Percentiles rank a stretch among this genome's conserved stretches.
phyloP scores from a whole-genome alignment of 495 filamentous ascomycete species.

The Bryoglossum gracile region DNA sequence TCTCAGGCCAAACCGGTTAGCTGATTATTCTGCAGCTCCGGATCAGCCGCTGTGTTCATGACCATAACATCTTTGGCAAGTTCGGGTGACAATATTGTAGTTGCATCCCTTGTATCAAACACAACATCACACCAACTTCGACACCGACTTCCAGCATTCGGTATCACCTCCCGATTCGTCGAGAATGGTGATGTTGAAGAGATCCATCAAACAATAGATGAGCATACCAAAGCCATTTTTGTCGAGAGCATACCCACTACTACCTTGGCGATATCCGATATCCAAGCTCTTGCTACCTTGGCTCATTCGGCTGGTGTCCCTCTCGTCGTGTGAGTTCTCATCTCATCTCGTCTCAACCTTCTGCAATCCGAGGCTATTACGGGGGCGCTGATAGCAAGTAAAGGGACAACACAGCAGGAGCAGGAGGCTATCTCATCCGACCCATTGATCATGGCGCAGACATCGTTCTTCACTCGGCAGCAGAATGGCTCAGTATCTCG shows the following conservation, averaged over 20 bases:
- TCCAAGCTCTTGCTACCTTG: conserved; percentile 71
- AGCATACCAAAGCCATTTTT: conserved; percentile 89
- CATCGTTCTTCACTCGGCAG: conserved; percentile 90
- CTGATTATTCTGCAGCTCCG: conserved; percentile 47
- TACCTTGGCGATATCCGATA: conserved; percentile 84
- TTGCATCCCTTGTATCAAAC: conserved; percentile 86
- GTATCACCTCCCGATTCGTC: conserved; percentile 86
- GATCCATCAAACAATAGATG: conserved; percentile 82
- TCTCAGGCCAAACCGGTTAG: neutral
- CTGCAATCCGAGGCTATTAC: too few species aligned
- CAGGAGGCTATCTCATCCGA: conserved; percentile 80
- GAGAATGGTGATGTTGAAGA: conserved; percentile 70
- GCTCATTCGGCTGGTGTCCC: conserved; percentile 76
- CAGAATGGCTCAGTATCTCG: conserved; percentile 98
- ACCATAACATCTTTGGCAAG: conserved; percentile 74
- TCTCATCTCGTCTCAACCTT: too few species aligned
- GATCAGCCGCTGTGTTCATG: conserved; percentile 92
- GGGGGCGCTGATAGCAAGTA: conserved; percentile 3
- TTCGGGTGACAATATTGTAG: conserved; percentile 88
- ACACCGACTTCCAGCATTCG: conserved; percentile 78
- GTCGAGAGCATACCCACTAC: conserved; percentile 94
- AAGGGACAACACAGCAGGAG: conserved; percentile 95
- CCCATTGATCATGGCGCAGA: conserved; percentile 92
- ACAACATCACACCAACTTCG: conserved; percentile 98
- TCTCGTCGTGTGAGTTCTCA: conserved; percentile 30